A percentile compares a stretch with the other conserved stretches of the same genome.
These are phyloP conservation scores for Arachis monticola DNA, from an alignment of 331 rosid species.

Conservation along the genomic window DNA sequence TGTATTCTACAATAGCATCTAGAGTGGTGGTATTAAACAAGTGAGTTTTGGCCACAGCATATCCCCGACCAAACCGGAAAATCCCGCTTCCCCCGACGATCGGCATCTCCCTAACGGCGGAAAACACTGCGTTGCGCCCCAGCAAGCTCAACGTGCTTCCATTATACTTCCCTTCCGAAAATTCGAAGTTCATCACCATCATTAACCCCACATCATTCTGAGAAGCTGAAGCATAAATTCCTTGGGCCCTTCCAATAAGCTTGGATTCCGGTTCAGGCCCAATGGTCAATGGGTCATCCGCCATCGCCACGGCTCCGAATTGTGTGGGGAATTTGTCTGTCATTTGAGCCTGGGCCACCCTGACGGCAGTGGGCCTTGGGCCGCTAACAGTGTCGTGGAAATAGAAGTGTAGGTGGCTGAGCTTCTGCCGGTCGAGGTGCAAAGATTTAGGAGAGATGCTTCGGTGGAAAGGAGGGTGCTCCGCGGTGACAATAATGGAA, in stretches of 20 bases:
- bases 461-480: slow-evolving; percentile 11
- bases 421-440: slow-evolving; percentile 47
- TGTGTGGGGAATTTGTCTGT: slow-evolving; percentile 41
- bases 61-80: slow-evolving; percentile 64
- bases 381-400: slow-evolving; percentile 65
- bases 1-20: slow-evolving; percentile 49
- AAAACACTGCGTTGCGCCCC: slow-evolving; percentile 50
- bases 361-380: slow-evolving; percentile 46
- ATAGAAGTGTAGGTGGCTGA: slow-evolving; percentile 63
- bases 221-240: slow-evolving; percentile 55
- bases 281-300: slow-evolving; percentile 56
- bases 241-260: slow-evolving; percentile 63
- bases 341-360: slow-evolving; percentile 41
- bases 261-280: slow-evolving; percentile 53
- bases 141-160: slow-evolving; percentile 65
- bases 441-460: slow-evolving; percentile 3
- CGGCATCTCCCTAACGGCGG: slow-evolving; percentile 60
- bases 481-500: background rate
- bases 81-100: slow-evolving; percentile 64
- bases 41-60: slow-evolving; percentile 45
- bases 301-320: slow-evolving; percentile 48
- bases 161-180: slow-evolving; percentile 57
- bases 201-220: slow-evolving; percentile 43
- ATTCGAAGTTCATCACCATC: slow-evolving; percentile 54
- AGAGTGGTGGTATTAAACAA: background rate